Percentiles rank a stretch among this genome's conserved stretches.
Conservation (phyloP, 108 stramenopile genomes). For the Nitzschia palea region DNA sequence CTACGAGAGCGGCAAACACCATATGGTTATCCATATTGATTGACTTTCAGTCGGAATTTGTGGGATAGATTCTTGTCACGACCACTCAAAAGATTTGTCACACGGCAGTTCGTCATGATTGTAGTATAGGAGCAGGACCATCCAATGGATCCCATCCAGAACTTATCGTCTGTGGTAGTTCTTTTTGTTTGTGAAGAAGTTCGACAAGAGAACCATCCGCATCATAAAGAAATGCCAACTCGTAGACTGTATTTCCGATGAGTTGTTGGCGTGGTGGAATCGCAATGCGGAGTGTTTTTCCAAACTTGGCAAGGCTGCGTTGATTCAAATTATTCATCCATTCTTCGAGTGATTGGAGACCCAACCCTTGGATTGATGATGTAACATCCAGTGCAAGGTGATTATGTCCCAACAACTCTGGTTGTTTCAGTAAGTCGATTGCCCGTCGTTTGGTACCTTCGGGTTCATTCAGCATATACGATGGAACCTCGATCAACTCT, state of each 20-base stretch:
- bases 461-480: slow-evolving; percentile 63
- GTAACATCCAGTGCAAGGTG: slow-evolving; percentile 85
- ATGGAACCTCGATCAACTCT: slow-evolving; percentile 85
- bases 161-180: slow-evolving; percentile 43
- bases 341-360: slow-evolving; percentile 19
- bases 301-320: slow-evolving; percentile 56
- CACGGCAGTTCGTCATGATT: too few relatives aligned
- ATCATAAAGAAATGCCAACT: slow-evolving; percentile 86
- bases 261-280: slow-evolving; percentile 62
- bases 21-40: too few relatives aligned
- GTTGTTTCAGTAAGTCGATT: slow-evolving; percentile 61
- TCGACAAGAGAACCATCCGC: slow-evolving; percentile 84
- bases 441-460: slow-evolving; percentile 66
- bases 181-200: slow-evolving; percentile 60
- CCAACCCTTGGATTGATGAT: slow-evolving; percentile 4
- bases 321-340: slow-evolving; percentile 70
- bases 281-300: slow-evolving; percentile 71
- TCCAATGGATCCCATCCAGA: slow-evolving; percentile 49
- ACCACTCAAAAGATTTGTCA: too few relatives aligned
- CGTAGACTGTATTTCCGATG: slow-evolving; percentile 70
- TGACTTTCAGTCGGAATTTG: too few relatives aligned
- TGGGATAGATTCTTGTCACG: too few relatives aligned
- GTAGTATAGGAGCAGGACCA: too few relatives aligned
- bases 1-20: too few relatives aligned
- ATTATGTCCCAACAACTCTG: slow-evolving; percentile 76